phyloP scores from a whole-genome alignment of 139 green algal species.

The Chlorella sorokiniana region DNA sequence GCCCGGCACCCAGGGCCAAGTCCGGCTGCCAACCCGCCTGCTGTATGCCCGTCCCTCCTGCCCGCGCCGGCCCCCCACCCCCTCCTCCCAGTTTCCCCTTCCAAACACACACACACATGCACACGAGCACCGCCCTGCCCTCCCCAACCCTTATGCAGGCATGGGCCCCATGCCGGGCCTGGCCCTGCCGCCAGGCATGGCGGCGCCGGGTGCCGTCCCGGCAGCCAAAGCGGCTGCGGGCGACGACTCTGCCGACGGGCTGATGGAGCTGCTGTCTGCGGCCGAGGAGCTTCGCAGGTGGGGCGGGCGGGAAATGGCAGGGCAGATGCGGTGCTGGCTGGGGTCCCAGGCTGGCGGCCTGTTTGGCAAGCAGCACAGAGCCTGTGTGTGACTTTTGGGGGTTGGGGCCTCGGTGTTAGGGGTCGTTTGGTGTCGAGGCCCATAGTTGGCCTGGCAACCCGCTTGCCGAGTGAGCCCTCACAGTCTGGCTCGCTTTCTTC shows the following conservation, averaged over 20 bases:
- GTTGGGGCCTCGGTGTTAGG: too few relatives aligned
- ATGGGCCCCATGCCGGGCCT: background rate
- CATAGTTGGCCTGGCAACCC: too few relatives aligned
- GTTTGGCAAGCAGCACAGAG: too few relatives aligned
- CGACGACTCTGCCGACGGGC: conserved; percentile 5
- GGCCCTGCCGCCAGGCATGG: background rate
- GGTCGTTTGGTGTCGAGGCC: too few relatives aligned
- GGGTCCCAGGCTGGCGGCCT: background rate
- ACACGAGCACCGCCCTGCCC: too few relatives aligned
- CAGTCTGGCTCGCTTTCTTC: too few relatives aligned
- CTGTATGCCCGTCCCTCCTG: background rate
- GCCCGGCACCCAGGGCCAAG: too few relatives aligned
- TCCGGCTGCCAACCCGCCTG: too few relatives aligned
- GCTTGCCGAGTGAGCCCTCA: too few relatives aligned
- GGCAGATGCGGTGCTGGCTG: background rate
- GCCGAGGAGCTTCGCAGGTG: conserved; percentile 44
- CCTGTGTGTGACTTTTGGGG: too few relatives aligned
- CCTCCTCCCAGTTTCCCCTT: background rate
- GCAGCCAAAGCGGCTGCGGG: background rate
- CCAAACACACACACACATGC: too few relatives aligned
- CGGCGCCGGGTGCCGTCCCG: background rate
- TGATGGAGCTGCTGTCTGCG: conserved; percentile 44
- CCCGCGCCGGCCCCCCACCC: too few relatives aligned
- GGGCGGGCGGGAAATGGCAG: background rate
- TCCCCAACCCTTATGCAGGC: background rate